phyloP scores from a whole-genome alignment of 1,284 basidiomycete species.

The Heterobasidion irregulare region DNA sequence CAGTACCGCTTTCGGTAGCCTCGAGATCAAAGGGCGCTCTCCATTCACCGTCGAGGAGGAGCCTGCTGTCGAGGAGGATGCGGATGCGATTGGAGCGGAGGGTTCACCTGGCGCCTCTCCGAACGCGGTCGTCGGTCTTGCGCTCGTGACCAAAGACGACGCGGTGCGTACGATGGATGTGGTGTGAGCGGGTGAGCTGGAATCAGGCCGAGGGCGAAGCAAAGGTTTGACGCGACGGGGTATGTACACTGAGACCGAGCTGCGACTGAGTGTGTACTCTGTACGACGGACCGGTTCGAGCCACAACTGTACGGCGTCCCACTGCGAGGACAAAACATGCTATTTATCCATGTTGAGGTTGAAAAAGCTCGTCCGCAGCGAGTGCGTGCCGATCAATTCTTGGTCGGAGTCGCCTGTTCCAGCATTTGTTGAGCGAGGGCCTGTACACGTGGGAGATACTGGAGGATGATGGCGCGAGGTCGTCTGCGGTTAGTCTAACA shows the following conservation, averaged over 20 bases:
- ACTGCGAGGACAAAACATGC: constrained; percentile 9
- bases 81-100: constrained; percentile 1
- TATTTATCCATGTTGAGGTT: constrained; percentile 32
- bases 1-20: constrained; percentile 2
- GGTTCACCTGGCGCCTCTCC: constrained; percentile 9
- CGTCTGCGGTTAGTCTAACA: constrained; percentile 70
- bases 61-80: constrained; percentile 4
- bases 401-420: constrained; percentile 27
- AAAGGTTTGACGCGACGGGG: constrained; percentile 17
- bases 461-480: constrained; percentile 39
- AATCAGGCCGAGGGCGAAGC: constrained; percentile 44
- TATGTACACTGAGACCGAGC: constrained; percentile 14
- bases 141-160: constrained; percentile 10
- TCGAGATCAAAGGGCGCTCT: constrained; percentile 5
- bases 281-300: constrained; percentile 37
- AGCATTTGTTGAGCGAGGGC: constrained; percentile 12
- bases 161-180: constrained; percentile 13
- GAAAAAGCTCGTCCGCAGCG: constrained; percentile 49
- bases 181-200: constrained; percentile 43
- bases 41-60: constrained; percentile 3
- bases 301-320: constrained; percentile 19
- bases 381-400: constrained; percentile 39
- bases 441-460: constrained; percentile 17
- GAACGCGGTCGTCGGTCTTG: constrained; percentile 13
- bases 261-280: constrained; percentile 30